These are phyloP conservation scores for Debaryomyces castellii DNA, from an alignment of 805 yeast species.

Conservation along the genomic window DNA sequence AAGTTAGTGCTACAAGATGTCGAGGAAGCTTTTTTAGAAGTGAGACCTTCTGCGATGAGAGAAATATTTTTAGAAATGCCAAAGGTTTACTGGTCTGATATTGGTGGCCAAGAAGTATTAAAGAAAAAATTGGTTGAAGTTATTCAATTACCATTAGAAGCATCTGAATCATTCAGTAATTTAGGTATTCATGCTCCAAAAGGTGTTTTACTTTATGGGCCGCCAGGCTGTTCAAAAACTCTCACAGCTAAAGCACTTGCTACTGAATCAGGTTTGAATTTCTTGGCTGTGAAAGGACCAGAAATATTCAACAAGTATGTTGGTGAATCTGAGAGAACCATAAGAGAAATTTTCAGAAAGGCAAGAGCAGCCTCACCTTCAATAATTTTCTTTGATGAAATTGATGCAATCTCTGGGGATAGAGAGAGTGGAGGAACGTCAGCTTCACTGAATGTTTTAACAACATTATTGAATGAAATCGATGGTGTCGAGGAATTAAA, in stretches of 20 bases:
- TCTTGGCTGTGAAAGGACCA: conserved; percentile 95
- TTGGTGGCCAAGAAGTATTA: conserved; percentile 89
- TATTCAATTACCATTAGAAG: conserved; percentile 87
- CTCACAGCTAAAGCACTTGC: conserved; percentile 94
- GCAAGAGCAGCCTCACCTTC: conserved; percentile 96
- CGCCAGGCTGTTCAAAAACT: conserved; percentile 98
- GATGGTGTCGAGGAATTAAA: conserved; percentile 96
- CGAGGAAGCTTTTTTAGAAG: conserved; percentile 70
- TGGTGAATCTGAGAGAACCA: conserved; percentile 91
- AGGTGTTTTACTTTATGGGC: conserved; percentile 92
- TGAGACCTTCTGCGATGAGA: conserved; percentile 95
- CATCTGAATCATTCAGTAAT: conserved; percentile 69
- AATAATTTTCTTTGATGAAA: conserved; percentile 93
- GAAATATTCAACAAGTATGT: conserved; percentile 93
- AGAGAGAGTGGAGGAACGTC: conserved; percentile 65
- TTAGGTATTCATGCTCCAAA: conserved; percentile 89
- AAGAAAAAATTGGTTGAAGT: conserved; percentile 84
- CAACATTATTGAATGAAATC: conserved; percentile 88
- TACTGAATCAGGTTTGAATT: conserved; percentile 91
- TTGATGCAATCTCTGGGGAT: conserved; percentile 86
- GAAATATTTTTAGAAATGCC: conserved; percentile 95
- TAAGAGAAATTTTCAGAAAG: conserved; percentile 88
- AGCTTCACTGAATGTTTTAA: conserved; percentile 80
- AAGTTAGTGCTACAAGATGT: conserved; percentile 57
- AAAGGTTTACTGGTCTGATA: conserved; percentile 88